Base-by-base conservation (phyloP, 2,329 filamentous ascomycete genomes). In the Teratosphaeriaceae sp. region DNA sequence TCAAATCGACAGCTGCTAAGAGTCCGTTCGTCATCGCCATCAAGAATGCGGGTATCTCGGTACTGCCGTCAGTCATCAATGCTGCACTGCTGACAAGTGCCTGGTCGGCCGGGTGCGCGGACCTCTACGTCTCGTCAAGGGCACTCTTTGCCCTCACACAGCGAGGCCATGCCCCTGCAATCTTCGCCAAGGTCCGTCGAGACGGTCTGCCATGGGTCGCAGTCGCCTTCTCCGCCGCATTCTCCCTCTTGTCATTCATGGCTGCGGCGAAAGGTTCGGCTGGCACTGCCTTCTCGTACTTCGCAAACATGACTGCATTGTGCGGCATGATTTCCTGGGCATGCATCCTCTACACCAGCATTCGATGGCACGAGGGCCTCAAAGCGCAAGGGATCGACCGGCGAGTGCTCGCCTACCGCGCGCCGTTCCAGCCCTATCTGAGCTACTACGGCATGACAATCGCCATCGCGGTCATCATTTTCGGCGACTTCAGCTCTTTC, bases 51-150 rank as follows among this genome's bases (percentile, higher is more conserved):
- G 79, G 81, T 1, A 80, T 88, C 45, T 71, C 69, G 5, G 80
- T 74, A 5, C 74, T 88, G 3, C 81, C 83, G 0, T 79, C 78
- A 3, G 75, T 89, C 42, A 79, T 90, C 64, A 90, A 90, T 60
- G 84, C 83, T 24, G 71, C 88, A 24, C 80, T 90, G 50, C 72
- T 88, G 52, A 84, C 20, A 4, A 38, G 35, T 21, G 35, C 24
- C 8, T 27, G 24, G 24, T 27, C 24, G 13, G 24, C 24, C 24
- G 24, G 24, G 13, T 27, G 24, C 24, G 24, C 24, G 13, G 24
- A 27, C 13, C 24, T 27, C 24, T 27, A 8, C 24, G 24, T 27
- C 24, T 27, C 24, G 13, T 27, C 24, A 8, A 27, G 24, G 24
- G 24, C 24, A 13, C 13, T 27, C 8, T 27, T 27, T 13, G 24